Evolutionary conservation across 169 alveolate species (phyloP).

Genomic region (Cryptosporidium baileyi): DNA sequence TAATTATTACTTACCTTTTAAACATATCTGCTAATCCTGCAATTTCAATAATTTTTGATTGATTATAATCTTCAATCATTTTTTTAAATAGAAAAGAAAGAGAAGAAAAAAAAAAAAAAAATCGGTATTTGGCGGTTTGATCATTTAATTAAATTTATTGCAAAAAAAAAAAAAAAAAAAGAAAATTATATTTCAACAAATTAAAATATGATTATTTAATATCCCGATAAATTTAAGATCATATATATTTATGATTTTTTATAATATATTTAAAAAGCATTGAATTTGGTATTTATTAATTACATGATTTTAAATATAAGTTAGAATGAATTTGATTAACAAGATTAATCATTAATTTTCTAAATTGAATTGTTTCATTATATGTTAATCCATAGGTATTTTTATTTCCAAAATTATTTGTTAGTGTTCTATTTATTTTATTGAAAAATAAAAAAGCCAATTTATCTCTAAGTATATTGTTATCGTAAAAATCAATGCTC

Average conservation of each 20-base stretch:
- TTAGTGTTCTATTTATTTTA: not conserved
- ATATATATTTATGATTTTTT: too few relatives aligned
- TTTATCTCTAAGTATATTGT: not conserved
- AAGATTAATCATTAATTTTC: not conserved
- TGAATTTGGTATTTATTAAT: too few relatives aligned
- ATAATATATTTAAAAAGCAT: too few relatives aligned
- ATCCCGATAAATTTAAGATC: too few relatives aligned
- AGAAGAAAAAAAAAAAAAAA: too few relatives aligned
- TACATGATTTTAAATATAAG: too few relatives aligned
- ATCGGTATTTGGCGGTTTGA: too few relatives aligned
- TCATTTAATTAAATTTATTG: too few relatives aligned
- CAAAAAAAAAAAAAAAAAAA: too few relatives aligned
- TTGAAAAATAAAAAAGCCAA: not conserved
- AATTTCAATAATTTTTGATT: not conserved
- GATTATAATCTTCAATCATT: not conserved
- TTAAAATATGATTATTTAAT: too few relatives aligned
- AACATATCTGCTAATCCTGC: not conserved
- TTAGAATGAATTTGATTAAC: not conserved
- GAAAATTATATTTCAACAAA: too few relatives aligned
- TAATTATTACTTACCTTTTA: not conserved
- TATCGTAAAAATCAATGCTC: not conserved
- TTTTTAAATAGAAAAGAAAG: too few relatives aligned
- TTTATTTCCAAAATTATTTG: not conserved
- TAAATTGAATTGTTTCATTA: slow-evolving; percentile 39
- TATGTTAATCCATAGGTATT: slow-evolving; percentile 10